Evolutionary conservation across 2,329 filamentous ascomycete species (phyloP).

Genomic region (Conoideocrella luteorostrata): DNA sequence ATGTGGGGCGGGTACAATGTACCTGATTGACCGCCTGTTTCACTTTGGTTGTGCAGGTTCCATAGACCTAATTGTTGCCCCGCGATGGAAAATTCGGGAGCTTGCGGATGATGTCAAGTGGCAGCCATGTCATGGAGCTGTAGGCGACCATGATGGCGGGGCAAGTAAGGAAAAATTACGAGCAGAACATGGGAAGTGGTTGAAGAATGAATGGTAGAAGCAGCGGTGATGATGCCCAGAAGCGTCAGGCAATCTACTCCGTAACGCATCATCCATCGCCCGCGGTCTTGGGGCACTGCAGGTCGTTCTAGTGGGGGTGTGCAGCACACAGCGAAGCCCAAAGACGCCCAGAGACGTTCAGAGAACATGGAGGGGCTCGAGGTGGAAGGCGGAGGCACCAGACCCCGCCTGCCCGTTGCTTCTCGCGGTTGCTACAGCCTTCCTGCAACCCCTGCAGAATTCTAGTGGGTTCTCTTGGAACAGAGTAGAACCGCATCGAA

Average conservation of each 20-base stretch:
- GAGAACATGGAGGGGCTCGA: conserved; percentile 8
- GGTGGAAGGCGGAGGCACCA: no score
- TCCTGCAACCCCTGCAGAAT: conserved; percentile 28
- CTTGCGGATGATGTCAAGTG: conserved; percentile 24
- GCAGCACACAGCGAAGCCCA: no score
- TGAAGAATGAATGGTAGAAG: background rate
- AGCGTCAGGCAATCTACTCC: no score
- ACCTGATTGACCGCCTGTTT: conserved; percentile 6
- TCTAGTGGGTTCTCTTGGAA: conserved; percentile 36
- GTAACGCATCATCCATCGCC: no score
- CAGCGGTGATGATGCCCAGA: no score
- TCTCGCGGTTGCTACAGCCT: conserved; percentile 13
- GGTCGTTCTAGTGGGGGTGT: no score
- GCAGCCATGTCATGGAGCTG: conserved; percentile 8
- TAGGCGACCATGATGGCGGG: background rate
- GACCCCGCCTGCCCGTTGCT: background rate
- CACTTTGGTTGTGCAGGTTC: conserved; percentile 10
- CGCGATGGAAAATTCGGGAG: conserved; percentile 25
- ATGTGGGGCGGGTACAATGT: conserved; percentile 11
- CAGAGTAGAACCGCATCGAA: conserved; percentile 39
- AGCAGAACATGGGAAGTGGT: conserved; percentile 3
- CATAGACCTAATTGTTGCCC: conserved; percentile 19
- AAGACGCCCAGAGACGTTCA: background rate
- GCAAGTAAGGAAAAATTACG: background rate
- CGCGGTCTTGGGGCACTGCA: no score